Conservation (phyloP, 805 yeast genomes). For the Cyberlindnera maclurae region DNA sequence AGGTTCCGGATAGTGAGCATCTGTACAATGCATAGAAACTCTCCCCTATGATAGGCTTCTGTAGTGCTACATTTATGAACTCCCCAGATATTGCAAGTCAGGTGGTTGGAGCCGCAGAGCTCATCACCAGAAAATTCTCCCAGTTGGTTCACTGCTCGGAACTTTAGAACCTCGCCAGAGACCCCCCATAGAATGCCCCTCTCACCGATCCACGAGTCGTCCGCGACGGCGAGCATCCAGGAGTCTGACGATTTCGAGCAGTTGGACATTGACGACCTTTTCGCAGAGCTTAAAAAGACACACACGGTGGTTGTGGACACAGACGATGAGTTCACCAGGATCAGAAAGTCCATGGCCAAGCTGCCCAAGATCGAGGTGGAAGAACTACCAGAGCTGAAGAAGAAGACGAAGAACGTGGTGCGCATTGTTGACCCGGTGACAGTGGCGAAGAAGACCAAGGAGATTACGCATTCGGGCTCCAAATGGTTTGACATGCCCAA, state of each 20-base stretch:
- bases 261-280: slow-evolving; percentile 28
- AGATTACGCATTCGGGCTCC: slow-evolving; percentile 34
- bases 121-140: background rate
- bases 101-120: background rate
- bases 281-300: slow-evolving; percentile 22
- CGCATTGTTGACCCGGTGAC: slow-evolving; percentile 43
- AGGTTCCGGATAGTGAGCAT: slow-evolving; percentile 11
- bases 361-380: slow-evolving; percentile 32
- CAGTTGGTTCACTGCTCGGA: too few species aligned
- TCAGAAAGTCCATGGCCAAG: slow-evolving; percentile 29
- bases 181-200: background rate
- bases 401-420: slow-evolving; percentile 12
- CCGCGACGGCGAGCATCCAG: slow-evolving; percentile 3
- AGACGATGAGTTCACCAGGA: slow-evolving; percentile 27
- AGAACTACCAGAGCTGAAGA: slow-evolving; percentile 5
- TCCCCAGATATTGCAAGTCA: too few species aligned
- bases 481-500: slow-evolving; percentile 81
- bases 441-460: slow-evolving; percentile 12
- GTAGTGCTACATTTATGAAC: too few species aligned
- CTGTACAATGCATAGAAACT: background rate
- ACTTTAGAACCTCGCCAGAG: too few species aligned
- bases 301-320: slow-evolving; percentile 9
- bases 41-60: too few species aligned
- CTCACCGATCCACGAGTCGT: slow-evolving; percentile 12
- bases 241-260: slow-evolving; percentile 14